Conservation (phyloP, 2,329 filamentous ascomycete genomes). For the Colletotrichum somersetense region DNA sequence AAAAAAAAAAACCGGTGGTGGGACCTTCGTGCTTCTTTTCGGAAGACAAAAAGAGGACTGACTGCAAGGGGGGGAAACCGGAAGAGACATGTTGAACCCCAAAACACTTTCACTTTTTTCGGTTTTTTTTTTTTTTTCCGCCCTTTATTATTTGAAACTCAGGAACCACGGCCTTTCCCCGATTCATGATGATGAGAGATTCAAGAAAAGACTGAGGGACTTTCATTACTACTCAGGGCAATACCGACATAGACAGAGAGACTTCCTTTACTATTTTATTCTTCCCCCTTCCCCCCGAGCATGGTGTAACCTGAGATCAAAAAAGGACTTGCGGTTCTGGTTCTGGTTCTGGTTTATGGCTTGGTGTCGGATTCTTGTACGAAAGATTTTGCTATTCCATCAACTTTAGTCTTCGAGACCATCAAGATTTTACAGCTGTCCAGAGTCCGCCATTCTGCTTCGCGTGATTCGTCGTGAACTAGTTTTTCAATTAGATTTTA, state of each 20-base stretch:
- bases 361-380: constrained; percentile 39
- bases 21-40: constrained; percentile 40
- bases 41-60: constrained; percentile 35
- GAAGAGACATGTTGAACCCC: constrained; percentile 34
- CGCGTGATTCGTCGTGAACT: background rate
- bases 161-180: constrained; percentile 41
- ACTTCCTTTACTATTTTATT: constrained; percentile 29
- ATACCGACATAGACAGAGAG: constrained; percentile 43
- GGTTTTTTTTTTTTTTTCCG: constrained; percentile 19
- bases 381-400: constrained; percentile 35
- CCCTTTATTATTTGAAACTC: constrained; percentile 45
- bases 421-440: constrained; percentile 19
- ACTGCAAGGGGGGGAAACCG: constrained; percentile 21
- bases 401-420: constrained; percentile 27
- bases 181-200: constrained; percentile 41
- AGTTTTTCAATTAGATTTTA: too few relatives aligned
- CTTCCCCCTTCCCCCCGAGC: constrained; percentile 18
- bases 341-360: constrained; percentile 41
- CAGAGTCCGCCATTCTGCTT: background rate
- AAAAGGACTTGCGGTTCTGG: constrained; percentile 33
- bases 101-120: constrained; percentile 33
- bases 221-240: constrained; percentile 42
- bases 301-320: constrained; percentile 43
- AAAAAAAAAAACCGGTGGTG: constrained; percentile 33
- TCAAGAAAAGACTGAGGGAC: constrained; percentile 41